Percentiles rank a stretch among this genome's conserved stretches.
Evolutionary conservation across 495 filamentous ascomycete species (phyloP).

Genomic region (Hypoxylon lienhwacheense): DNA sequence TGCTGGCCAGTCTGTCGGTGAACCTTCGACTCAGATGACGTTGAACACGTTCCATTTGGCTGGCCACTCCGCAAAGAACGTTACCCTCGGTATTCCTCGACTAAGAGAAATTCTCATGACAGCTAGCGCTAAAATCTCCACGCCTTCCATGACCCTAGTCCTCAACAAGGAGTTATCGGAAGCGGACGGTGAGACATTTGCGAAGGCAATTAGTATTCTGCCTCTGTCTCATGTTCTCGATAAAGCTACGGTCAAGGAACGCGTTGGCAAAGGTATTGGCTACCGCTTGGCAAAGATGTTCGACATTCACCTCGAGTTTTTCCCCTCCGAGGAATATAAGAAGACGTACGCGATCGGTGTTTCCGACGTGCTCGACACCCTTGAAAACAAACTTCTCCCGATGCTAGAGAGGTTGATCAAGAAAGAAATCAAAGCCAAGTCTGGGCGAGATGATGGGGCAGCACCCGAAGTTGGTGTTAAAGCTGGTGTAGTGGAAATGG

Average conservation of each 20-base stretch:
- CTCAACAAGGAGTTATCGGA: constrained; percentile 71
- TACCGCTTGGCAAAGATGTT: constrained; percentile 77
- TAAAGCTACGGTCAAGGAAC: constrained; percentile 76
- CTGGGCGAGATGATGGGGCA: constrained; percentile 65
- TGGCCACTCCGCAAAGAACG: constrained; percentile 97
- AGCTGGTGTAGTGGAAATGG: constrained; percentile 67
- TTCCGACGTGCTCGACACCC: constrained; percentile 70
- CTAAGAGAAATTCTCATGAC: constrained; percentile 99
- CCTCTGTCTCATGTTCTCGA: constrained; percentile 85
- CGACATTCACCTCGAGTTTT: constrained; percentile 78
- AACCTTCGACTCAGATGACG: constrained; percentile 99
- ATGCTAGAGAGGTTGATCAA: constrained; percentile 66
- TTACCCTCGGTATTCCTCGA: constrained; percentile 96
- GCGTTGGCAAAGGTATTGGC: constrained; percentile 66
- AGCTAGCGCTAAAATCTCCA: constrained; percentile 81
- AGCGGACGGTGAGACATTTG: constrained; percentile 73
- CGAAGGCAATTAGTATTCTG: constrained; percentile 89
- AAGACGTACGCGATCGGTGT: constrained; percentile 80
- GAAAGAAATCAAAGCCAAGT: constrained; percentile 78
- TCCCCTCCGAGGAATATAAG: constrained; percentile 78
- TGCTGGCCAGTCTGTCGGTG: constrained; percentile 93
- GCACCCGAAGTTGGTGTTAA: constrained; percentile 81
- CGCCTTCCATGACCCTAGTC: constrained; percentile 87
- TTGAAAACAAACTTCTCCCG: constrained; percentile 80
- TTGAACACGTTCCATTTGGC: constrained; percentile 99